Percentiles rank a stretch among this genome's conserved stretches.
These are phyloP conservation scores for Monilinia fructicola DNA, from an alignment of 2,329 filamentous ascomycete genomes.

Conservation along the genomic window DNA sequence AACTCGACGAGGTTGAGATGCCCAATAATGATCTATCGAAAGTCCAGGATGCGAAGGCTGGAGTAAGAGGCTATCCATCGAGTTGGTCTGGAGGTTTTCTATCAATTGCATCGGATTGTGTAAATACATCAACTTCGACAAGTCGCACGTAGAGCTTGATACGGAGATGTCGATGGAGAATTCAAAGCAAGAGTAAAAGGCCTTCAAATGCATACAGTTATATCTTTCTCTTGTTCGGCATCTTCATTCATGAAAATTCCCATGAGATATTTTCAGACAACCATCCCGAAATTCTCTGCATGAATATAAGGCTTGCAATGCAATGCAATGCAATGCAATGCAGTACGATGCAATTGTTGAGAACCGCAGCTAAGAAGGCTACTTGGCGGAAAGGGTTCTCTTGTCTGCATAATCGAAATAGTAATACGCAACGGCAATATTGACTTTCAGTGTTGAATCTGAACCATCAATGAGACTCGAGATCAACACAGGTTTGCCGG, in stretches of 20 bases:
- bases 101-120: slow-evolving; percentile 40
- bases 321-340: slow-evolving; percentile 55
- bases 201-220: slow-evolving; percentile 45
- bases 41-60: slow-evolving; percentile 55
- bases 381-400: neutral
- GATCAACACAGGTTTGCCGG: neutral
- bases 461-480: neutral
- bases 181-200: slow-evolving; percentile 47
- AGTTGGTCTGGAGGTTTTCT: slow-evolving; percentile 50
- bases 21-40: too few species aligned
- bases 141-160: slow-evolving; percentile 52
- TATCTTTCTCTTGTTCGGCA: neutral
- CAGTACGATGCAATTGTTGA: slow-evolving; percentile 28
- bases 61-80: slow-evolving; percentile 57
- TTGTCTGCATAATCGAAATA: neutral
- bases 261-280: slow-evolving; percentile 43
- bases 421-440: neutral
- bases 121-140: slow-evolving; percentile 45
- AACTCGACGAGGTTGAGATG: too few species aligned
- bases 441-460: neutral
- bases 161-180: slow-evolving; percentile 49
- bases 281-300: slow-evolving; percentile 54
- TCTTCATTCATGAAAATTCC: neutral
- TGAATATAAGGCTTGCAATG: slow-evolving; percentile 58
- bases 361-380: neutral